Base-by-base conservation (phyloP, 768 basidiomycete species). In the Hirschioporus abietinus region DNA sequence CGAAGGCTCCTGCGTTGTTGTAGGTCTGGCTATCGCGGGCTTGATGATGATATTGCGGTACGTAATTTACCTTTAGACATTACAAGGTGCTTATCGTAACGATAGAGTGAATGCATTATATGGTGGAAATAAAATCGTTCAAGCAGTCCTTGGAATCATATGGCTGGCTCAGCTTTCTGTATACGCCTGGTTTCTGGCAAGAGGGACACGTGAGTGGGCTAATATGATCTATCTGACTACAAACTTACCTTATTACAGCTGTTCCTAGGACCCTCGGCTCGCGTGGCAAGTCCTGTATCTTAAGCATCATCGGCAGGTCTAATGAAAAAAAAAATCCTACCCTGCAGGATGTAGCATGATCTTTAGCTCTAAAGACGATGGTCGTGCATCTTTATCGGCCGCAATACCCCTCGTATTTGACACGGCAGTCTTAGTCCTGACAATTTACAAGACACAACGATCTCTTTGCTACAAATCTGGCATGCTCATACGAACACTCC, bases 41-140 rank as follows among this genome's bases (percentile, higher is more conserved):
- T 68, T 85, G n/a, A 86, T 88, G 85, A 86, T 88, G 86, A 75
- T 86, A 25, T 68, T 87, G 1, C 83, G 86, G 78, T 80, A 67
- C 72, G 77, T 42, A 15, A 61, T 15, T 17, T n/a, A 25, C 20
- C 42, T 52, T 20, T 52, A 15, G 15, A 52, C 20, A 20, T 5
- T 52, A 15, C 12, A 20, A 52, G 3, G 12, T 15, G 20, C 42
- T 61, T 20, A 27, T 27, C n/a, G 60, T 24, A 25, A 52, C 3
- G 10, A 15, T 66, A 73, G 75, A 6, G 71, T 80, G 15, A 71
- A 72, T n/a, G 79, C 76, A 1, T 64, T 77, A 52, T 80, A 78
- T 58, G 65, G 65, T 20, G 26, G 63, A 0, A 67, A 63, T 3
- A 66, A 68, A 65, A 79, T 34, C 68, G 75, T 65, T 68, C 70